Evolutionary conservation across 345 rosid genomes (phyloP).

Genomic region (Sonneratia caseolaris): DNA sequence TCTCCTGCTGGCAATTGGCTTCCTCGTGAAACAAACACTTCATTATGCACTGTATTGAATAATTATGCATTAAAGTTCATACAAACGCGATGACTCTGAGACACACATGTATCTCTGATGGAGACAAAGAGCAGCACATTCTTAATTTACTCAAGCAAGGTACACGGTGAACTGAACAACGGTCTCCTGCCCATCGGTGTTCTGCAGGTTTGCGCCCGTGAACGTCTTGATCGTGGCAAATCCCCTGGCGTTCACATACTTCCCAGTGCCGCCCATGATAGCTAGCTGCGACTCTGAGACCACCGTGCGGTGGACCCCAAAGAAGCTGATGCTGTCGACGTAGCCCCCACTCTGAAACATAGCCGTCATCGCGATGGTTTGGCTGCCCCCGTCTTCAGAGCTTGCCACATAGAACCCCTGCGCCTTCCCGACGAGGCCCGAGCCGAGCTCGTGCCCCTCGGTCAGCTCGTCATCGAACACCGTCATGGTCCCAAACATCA

Average conservation of each 20-base stretch:
- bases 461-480: constrained; percentile 81
- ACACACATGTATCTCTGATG: background rate
- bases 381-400: constrained; percentile 75
- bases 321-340: constrained; percentile 65
- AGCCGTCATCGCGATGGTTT: constrained; percentile 69
- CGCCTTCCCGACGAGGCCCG: constrained; percentile 68
- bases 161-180: constrained; percentile 48
- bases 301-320: constrained; percentile 62
- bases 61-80: background rate
- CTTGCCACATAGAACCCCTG: constrained; percentile 82
- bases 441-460: constrained; percentile 58
- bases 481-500: constrained; percentile 84
- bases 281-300: constrained; percentile 75
- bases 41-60: background rate
- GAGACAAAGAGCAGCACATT: background rate
- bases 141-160: constrained; percentile 20
- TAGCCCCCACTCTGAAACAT: constrained; percentile 68
- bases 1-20: background rate
- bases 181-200: constrained; percentile 69
- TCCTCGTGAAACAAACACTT: background rate
- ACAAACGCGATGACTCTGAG: background rate
- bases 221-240: constrained; percentile 60
- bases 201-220: constrained; percentile 39
- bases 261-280: constrained; percentile 87
- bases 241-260: constrained; percentile 69